phyloP scores from a whole-genome alignment of 73 alveolate genomes.

The Tetrahymena borealis region DNA sequence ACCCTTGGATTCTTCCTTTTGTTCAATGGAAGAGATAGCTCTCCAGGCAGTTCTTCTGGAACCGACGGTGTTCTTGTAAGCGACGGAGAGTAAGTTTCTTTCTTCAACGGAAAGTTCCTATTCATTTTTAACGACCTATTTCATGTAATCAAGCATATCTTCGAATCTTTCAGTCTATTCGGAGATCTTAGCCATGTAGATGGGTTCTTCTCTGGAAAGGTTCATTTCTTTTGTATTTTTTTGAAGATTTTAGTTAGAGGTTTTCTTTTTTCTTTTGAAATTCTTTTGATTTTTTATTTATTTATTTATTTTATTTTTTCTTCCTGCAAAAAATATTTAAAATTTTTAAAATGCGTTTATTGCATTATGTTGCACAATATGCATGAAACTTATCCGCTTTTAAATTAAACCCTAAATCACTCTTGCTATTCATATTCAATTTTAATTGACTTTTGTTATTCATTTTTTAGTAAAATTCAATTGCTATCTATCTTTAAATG shows the following conservation, averaged over 20 bases:
- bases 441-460: too few relatives aligned
- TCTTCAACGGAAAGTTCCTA: slow-evolving; percentile 69
- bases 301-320: background rate
- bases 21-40: slow-evolving; percentile 54
- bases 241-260: background rate
- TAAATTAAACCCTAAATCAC: background rate
- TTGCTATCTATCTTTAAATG: background rate
- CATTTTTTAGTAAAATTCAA: too few relatives aligned
- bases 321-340: background rate
- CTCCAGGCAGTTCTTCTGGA: slow-evolving; percentile 73
- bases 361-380: background rate
- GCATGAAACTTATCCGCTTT: background rate
- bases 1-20: slow-evolving; percentile 60
- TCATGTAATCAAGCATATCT: slow-evolving; percentile 64
- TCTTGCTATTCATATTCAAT: too few relatives aligned
- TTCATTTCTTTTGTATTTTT: background rate
- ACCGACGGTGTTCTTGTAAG: slow-evolving; percentile 69
- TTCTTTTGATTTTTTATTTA: background rate
- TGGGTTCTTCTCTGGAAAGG: slow-evolving; percentile 50
- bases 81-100: slow-evolving; percentile 70
- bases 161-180: slow-evolving; percentile 69
- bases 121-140: slow-evolving; percentile 54
- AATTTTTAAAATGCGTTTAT: background rate
- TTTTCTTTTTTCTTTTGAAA: background rate
- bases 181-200: slow-evolving; percentile 68